Conservation (phyloP, 1,284 basidiomycete genomes). For the Ceratobasidium sp. region DNA sequence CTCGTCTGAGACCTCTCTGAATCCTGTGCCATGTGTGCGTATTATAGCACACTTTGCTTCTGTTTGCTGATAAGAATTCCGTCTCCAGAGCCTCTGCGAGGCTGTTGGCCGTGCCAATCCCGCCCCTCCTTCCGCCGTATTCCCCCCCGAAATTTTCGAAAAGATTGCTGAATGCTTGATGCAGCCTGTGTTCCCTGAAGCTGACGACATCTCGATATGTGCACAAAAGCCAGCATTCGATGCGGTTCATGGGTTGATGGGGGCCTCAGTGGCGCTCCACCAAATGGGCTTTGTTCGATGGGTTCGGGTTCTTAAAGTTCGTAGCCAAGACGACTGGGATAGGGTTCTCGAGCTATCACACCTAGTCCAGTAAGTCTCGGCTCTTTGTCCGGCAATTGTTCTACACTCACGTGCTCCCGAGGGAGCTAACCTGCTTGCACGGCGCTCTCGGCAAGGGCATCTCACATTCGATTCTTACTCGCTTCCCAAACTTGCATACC, state of each 20-base stretch:
- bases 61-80: too few species aligned
- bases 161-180: constrained; percentile 20
- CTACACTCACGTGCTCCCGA: neutral
- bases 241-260: constrained; percentile 12
- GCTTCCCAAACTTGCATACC: constrained; percentile 13
- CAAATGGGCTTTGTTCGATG: constrained; percentile 22
- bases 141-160: constrained; percentile 36
- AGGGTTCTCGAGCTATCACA: neutral
- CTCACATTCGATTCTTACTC: neutral
- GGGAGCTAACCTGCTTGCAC: constrained; percentile 18
- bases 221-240: constrained; percentile 11
- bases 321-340: constrained; percentile 19
- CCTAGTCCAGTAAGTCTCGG: constrained; percentile 10
- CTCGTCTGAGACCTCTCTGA: too few species aligned
- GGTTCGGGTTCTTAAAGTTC: constrained; percentile 11
- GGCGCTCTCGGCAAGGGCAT: neutral
- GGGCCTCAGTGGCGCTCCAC: neutral
- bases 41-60: too few species aligned
- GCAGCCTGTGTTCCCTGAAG: neutral
- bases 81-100: too few species aligned
- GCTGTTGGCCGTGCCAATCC: too few species aligned
- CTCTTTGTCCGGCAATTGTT: neutral
- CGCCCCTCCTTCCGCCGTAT: neutral
- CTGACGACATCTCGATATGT: neutral
- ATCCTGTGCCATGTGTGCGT: too few species aligned